A percentile compares a stretch with the other conserved stretches of the same genome.
These are phyloP conservation scores for Eucalyptus shirleyi DNA, from an alignment of 345 rosid species.

Conservation along the genomic window DNA sequence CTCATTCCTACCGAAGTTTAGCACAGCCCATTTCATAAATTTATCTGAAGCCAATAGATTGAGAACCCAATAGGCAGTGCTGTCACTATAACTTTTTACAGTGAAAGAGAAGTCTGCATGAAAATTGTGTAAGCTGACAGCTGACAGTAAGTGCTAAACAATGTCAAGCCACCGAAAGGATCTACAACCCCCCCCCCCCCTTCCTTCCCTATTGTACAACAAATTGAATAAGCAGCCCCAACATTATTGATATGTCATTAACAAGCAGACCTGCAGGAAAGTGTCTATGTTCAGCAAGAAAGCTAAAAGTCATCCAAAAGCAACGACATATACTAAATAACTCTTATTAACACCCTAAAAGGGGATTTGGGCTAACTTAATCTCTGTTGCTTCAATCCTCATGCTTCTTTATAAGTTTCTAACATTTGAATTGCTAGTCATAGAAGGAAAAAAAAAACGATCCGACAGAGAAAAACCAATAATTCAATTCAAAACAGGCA, in stretches of 20 bases:
- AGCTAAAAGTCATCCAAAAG: background rate
- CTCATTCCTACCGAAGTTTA: background rate
- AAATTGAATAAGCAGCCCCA: background rate
- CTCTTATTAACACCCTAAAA: background rate
- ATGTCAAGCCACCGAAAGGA: background rate
- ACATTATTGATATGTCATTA: accelerated
- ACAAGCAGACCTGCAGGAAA: background rate
- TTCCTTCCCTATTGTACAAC: background rate
- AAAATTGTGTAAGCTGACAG: background rate
- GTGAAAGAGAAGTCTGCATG: background rate
- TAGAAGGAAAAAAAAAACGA: background rate
- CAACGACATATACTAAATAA: background rate
- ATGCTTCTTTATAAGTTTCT: background rate
- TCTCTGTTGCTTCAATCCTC: background rate
- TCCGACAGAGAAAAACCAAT: background rate
- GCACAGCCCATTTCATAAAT: background rate
- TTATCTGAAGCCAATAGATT: background rate
- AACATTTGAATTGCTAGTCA: background rate
- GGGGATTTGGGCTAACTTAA: background rate
- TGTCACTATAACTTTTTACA: background rate
- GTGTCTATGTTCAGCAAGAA: background rate
- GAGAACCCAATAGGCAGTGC: background rate
- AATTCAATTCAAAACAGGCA: background rate
- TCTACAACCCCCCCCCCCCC: background rate
- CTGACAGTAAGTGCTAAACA: background rate